Evolutionary conservation across 2,329 filamentous ascomycete genomes (phyloP).

Genomic region (Xylaria sp.): DNA sequence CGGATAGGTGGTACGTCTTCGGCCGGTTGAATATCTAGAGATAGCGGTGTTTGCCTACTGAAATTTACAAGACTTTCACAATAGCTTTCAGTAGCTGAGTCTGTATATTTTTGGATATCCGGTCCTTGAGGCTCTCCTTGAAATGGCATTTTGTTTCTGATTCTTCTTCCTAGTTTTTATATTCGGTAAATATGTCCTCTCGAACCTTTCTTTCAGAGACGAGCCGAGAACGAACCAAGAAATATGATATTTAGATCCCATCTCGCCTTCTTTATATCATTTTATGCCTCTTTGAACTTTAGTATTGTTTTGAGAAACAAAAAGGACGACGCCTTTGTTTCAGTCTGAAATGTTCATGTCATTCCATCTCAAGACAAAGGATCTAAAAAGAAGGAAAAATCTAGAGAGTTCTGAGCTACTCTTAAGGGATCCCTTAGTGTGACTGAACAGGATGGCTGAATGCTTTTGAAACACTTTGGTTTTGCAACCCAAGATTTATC

Average conservation of each 20-base stretch:
- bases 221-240: background rate
- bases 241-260: background rate
- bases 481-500: background rate
- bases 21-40: constrained; percentile 28
- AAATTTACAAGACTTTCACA: background rate
- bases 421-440: too few species aligned
- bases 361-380: background rate
- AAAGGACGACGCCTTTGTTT: constrained; percentile 13
- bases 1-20: constrained; percentile 26
- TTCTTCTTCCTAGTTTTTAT: background rate
- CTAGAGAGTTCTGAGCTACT: background rate
- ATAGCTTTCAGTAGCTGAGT: background rate
- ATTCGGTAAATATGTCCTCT: background rate
- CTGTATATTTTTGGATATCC: background rate
- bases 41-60: constrained; percentile 19
- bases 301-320: background rate
- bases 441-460: too few species aligned
- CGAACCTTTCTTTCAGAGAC: background rate
- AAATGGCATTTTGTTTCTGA: constrained; percentile 8
- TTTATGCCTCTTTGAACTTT: background rate
- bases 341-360: background rate
- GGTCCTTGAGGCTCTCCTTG: background rate
- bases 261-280: background rate
- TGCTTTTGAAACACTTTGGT: background rate
- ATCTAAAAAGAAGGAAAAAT: background rate